These are phyloP conservation scores for Lumnitzera racemosa DNA, from an alignment of 345 rosid species.

Conservation along the genomic window DNA sequence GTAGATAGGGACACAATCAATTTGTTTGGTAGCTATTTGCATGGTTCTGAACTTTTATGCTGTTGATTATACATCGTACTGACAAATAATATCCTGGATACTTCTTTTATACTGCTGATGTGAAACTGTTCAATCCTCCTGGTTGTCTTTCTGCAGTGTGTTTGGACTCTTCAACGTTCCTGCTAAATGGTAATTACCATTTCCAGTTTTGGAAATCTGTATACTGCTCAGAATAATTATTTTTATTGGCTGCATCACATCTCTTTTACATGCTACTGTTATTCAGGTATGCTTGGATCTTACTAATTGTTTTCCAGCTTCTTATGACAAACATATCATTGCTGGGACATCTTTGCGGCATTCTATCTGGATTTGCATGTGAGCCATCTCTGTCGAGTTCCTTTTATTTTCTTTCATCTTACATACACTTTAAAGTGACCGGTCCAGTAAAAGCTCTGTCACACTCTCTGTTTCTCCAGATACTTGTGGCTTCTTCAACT, in stretches of 20 bases:
- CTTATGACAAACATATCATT: conserved; percentile 91
- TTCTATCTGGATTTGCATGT: conserved; percentile 96
- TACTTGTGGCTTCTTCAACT: conserved; percentile 74
- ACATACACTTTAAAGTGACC: not conserved
- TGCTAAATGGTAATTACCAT: conserved; percentile 59
- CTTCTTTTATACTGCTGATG: conserved; percentile 4
- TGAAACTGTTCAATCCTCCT: not conserved
- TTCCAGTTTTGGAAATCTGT: conserved; percentile 7
- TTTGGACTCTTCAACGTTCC: conserved; percentile 98
- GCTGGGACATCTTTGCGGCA: conserved; percentile 94
- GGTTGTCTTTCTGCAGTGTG: conserved; percentile 51
- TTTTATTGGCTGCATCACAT: not conserved
- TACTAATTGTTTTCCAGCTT: conserved; percentile 70
- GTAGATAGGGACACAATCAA: not conserved
- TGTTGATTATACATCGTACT: too few relatives aligned
- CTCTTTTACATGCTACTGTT: conserved; percentile 10
- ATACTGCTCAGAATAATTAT: conserved; percentile 3
- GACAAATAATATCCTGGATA: too few relatives aligned
- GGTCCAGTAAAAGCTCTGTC: not conserved
- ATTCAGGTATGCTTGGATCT: conserved; percentile 82
- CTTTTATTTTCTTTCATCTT: conserved; percentile 8
- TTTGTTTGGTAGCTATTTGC: too few relatives aligned
- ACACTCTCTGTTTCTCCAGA: conserved; percentile 34
- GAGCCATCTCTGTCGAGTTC: conserved; percentile 17
- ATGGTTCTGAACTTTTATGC: conserved; percentile 3